Conservation (phyloP, 305 asterid genomes). For the Rubia tinctorum region DNA sequence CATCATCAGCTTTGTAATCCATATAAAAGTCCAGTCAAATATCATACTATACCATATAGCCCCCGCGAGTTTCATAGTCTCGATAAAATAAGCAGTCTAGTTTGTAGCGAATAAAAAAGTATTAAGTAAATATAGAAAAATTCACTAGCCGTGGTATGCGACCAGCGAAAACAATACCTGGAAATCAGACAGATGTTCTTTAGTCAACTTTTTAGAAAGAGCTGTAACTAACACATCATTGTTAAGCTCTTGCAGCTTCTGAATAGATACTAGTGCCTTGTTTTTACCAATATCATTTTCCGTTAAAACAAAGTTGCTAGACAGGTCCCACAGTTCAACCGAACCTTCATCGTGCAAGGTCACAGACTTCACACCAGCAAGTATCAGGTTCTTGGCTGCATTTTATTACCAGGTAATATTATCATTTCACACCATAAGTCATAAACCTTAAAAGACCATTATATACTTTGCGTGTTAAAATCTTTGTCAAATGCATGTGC, state of each 20-base stretch:
- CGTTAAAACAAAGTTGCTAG: conserved; percentile 82
- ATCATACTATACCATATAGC: neutral
- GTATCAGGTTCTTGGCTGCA: conserved; percentile 95
- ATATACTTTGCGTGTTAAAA: neutral
- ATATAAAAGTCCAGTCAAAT: neutral
- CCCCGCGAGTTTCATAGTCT: neutral
- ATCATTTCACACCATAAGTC: neutral
- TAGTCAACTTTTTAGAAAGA: conserved; percentile 66
- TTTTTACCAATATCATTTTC: conserved; percentile 90
- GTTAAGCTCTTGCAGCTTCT: conserved; percentile 91
- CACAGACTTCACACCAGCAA: conserved; percentile 96
- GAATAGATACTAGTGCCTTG: conserved; percentile 89
- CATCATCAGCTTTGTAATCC: neutral
- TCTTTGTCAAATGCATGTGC: neutral
- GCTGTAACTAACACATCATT: conserved; percentile 81
- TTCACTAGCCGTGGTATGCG: neutral
- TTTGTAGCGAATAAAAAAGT: neutral
- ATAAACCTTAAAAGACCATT: neutral
- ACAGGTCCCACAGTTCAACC: conserved; percentile 92
- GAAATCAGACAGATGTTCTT: conserved; percentile 68
- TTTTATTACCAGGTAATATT: conserved; percentile 9
- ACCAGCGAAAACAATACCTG: conserved; percentile 45
- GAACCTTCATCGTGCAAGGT: conserved; percentile 88
- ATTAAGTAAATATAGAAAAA: neutral
- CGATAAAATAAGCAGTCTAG: neutral